Evolutionary conservation across 768 basidiomycete genomes (phyloP).

Genomic region (Boletus huronensis): DNA sequence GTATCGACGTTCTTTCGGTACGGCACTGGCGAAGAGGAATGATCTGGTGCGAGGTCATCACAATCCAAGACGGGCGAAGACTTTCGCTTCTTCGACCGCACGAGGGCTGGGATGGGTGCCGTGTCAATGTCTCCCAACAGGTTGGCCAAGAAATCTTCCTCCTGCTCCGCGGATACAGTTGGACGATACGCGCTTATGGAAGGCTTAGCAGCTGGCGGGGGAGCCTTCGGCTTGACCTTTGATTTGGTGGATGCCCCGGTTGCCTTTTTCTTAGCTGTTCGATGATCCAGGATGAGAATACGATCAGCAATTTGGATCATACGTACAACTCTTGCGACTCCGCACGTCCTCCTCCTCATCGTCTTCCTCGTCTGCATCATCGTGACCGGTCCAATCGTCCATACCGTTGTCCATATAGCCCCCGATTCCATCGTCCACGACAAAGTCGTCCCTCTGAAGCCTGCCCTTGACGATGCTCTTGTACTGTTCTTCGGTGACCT

Average conservation of each 20-base stretch:
- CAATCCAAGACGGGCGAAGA: slow-evolving; percentile 48
- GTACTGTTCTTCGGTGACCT: slow-evolving; percentile 89
- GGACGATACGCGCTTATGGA: slow-evolving; percentile 82
- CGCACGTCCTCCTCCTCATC: slow-evolving; percentile 38
- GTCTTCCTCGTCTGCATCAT: slow-evolving; percentile 54
- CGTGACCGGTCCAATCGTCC: slow-evolving; percentile 82
- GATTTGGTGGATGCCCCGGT: slow-evolving; percentile 26
- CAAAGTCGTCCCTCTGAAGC: slow-evolving; percentile 87
- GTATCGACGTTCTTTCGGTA: slow-evolving; percentile 31
- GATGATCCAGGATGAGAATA: slow-evolving; percentile 6
- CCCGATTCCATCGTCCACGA: slow-evolving; percentile 86
- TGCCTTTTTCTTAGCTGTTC: slow-evolving; percentile 28
- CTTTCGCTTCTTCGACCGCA: slow-evolving; percentile 62
- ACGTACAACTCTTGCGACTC: slow-evolving; percentile 42
- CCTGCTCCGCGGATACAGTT: slow-evolving; percentile 69
- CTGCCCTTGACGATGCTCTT: slow-evolving; percentile 77
- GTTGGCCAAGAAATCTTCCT: slow-evolving; percentile 84
- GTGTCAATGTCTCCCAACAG: slow-evolving; percentile 72
- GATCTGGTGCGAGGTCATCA: slow-evolving; percentile 25
- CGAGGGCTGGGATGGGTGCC: slow-evolving; percentile 36
- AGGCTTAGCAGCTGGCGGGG: slow-evolving; percentile 49
- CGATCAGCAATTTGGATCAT: background rate
- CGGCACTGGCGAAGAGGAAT: slow-evolving; percentile 40
- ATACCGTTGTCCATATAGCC: slow-evolving; percentile 97
- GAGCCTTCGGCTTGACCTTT: slow-evolving; percentile 43